phyloP scores from a whole-genome alignment of 176 grass and related monocot species.

The Dactylis glomerata region DNA sequence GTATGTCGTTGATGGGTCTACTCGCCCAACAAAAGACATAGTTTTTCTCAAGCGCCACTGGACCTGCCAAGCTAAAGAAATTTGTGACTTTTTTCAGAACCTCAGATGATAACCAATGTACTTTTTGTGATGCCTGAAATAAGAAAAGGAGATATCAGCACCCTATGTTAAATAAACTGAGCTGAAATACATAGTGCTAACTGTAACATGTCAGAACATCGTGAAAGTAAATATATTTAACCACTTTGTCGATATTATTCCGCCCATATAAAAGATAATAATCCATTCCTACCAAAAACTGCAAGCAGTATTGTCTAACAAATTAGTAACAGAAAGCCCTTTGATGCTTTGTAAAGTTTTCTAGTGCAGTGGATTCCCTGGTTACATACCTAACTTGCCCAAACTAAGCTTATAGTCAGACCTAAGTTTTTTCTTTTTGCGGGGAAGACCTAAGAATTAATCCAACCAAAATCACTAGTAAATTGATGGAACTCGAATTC shows the following conservation, averaged over 20 bases:
- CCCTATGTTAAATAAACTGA: neutral
- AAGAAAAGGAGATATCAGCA: constrained; percentile 7
- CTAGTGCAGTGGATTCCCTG: neutral
- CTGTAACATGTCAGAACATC: neutral
- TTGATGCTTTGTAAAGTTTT: neutral
- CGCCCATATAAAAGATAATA: neutral
- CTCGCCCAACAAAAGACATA: constrained; percentile 49
- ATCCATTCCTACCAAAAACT: neutral
- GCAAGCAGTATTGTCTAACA: neutral
- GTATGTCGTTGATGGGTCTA: constrained; percentile 25
- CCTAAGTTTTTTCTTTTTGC: too few relatives aligned
- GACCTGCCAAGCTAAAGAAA: neutral
- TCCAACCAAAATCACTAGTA: neutral
- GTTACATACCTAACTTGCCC: neutral
- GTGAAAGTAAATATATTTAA: constrained; percentile 6
- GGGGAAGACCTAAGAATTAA: neutral
- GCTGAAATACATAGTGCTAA: constrained; percentile 8
- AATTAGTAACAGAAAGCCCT: neutral
- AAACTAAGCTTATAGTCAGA: neutral
- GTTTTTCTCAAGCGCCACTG: constrained; percentile 11
- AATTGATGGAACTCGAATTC: neutral
- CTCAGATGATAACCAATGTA: neutral
- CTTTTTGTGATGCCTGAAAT: constrained; percentile 24
- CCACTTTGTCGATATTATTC: constrained; percentile 16
- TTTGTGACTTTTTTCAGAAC: neutral